Conservation (phyloP, 1,139 yeast genomes). For the Wickerhamiella infanticola region DNA sequence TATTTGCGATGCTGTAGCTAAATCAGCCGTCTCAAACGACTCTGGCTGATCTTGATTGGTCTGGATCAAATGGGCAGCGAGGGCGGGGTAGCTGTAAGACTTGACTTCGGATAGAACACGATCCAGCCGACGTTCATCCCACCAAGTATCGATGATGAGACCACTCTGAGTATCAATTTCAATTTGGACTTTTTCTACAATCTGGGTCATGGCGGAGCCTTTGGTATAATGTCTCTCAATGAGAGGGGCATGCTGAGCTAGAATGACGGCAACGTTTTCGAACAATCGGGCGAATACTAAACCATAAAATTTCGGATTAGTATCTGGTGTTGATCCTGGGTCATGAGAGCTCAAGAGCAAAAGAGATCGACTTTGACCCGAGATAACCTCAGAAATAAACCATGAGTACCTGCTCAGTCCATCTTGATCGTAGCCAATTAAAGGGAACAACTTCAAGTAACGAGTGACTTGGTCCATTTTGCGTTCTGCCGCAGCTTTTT, state of each 20-base stretch:
- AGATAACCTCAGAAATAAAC: constrained; percentile 73
- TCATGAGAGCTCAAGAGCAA: constrained; percentile 32
- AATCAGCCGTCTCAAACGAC: constrained; percentile 24
- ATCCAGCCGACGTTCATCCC: constrained; percentile 52
- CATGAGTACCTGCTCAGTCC: constrained; percentile 74
- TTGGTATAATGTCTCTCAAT: constrained; percentile 46
- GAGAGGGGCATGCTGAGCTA: constrained; percentile 72
- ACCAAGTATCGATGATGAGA: constrained; percentile 70
- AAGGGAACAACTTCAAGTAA: constrained; percentile 76
- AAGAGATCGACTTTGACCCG: constrained; percentile 56
- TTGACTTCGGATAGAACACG: constrained; percentile 41
- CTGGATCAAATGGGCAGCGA: constrained; percentile 22
- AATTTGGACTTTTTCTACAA: constrained; percentile 57
- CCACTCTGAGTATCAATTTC: constrained; percentile 91
- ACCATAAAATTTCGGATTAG: constrained; percentile 36
- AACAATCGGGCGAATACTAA: constrained; percentile 59
- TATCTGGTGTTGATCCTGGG: constrained; percentile 21
- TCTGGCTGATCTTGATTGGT: not conserved
- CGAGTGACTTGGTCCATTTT: constrained; percentile 59
- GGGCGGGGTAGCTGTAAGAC: constrained; percentile 29
- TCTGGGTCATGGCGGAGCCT: constrained; percentile 50
- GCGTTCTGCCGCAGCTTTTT: constrained; percentile 47
- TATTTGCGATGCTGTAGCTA: constrained; percentile 40
- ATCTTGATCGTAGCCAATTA: constrained; percentile 51
- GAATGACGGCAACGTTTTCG: constrained; percentile 71